Conservation (phyloP, 1,139 yeast genomes). For the Yamadazyma taylorii region DNA sequence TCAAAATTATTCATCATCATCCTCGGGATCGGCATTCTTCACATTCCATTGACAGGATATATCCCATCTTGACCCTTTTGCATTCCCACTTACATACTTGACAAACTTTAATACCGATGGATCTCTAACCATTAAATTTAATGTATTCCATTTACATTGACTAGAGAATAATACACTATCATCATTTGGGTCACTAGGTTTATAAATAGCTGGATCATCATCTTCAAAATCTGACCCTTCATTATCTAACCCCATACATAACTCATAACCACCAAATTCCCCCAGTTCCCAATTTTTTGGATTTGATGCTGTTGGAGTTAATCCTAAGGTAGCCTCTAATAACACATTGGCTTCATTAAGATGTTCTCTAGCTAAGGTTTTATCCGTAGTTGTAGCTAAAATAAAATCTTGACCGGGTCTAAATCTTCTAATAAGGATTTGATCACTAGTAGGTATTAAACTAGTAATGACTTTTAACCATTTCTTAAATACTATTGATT, state of each 20-base stretch:
- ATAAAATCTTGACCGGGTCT: conserved; percentile 95
- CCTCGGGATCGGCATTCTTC: conserved; percentile 27
- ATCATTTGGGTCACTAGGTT: conserved; percentile 57
- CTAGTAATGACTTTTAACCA: conserved; percentile 70
- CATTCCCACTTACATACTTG: conserved; percentile 86
- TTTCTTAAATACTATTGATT: conserved; percentile 62
- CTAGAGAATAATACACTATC: conserved; percentile 80
- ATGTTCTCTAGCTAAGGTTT: conserved; percentile 38
- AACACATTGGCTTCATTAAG: conserved; percentile 48
- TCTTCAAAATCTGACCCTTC: conserved; percentile 48
- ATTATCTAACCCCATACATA: conserved; percentile 70
- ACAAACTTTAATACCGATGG: conserved; percentile 83
- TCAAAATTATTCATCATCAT: conserved; percentile 8
- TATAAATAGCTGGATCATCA: conserved; percentile 60
- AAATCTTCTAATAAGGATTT: conserved; percentile 76
- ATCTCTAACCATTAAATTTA: conserved; percentile 79
- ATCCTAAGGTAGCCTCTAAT: conserved; percentile 67
- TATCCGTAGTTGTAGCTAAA: conserved; percentile 75
- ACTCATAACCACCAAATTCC: conserved; percentile 90
- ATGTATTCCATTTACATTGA: conserved; percentile 82
- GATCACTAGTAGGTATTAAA: conserved; percentile 64
- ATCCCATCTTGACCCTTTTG: conserved; percentile 95
- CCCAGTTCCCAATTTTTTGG: conserved; percentile 78
- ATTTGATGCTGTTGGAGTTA: conserved; percentile 65
- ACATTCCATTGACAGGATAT: conserved; percentile 79